Conservation (phyloP, 768 basidiomycete genomes). For the Rhodocollybia butyracea region DNA sequence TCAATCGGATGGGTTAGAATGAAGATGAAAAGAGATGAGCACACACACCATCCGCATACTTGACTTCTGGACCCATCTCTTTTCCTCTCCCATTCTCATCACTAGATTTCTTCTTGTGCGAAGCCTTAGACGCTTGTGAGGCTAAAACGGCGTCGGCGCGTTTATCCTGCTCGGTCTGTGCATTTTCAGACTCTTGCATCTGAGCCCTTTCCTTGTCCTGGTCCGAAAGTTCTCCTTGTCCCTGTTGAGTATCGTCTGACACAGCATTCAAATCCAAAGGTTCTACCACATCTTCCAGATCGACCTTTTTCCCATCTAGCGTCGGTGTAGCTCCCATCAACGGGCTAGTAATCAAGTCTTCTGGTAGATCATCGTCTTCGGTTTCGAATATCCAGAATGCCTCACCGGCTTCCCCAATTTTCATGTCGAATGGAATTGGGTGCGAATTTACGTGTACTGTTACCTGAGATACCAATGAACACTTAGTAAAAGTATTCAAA, state of each 20-base stretch:
- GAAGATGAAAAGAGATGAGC: constrained; percentile 5
- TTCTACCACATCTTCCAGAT: constrained; percentile 58
- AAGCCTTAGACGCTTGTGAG: too few relatives aligned
- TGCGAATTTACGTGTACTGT: constrained; percentile 85
- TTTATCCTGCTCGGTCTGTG: constrained; percentile 37
- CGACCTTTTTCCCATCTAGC: constrained; percentile 15
- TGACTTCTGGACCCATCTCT: constrained; percentile 50
- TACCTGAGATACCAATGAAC: too few relatives aligned
- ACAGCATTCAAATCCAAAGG: constrained; percentile 79
- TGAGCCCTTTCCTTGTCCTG: too few relatives aligned
- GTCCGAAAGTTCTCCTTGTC: too few relatives aligned
- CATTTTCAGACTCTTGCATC: too few relatives aligned
- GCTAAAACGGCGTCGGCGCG: constrained; percentile 51
- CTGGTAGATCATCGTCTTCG: constrained; percentile 89
- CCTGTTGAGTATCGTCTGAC: constrained; percentile 9
- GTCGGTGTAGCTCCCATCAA: constrained; percentile 67
- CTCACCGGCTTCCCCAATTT: constrained; percentile 97
- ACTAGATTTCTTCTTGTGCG: too few relatives aligned
- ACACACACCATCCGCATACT: constrained; percentile 57
- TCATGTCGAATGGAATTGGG: constrained; percentile 92
- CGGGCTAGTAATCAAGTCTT: constrained; percentile 91
- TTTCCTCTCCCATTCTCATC: too few relatives aligned
- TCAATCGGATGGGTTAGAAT: background rate
- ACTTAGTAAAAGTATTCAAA: too few relatives aligned
- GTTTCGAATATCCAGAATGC: constrained; percentile 99